Evolutionary conservation across 768 basidiomycete genomes (phyloP).

Genomic region (Leccinum sublutescens): DNA sequence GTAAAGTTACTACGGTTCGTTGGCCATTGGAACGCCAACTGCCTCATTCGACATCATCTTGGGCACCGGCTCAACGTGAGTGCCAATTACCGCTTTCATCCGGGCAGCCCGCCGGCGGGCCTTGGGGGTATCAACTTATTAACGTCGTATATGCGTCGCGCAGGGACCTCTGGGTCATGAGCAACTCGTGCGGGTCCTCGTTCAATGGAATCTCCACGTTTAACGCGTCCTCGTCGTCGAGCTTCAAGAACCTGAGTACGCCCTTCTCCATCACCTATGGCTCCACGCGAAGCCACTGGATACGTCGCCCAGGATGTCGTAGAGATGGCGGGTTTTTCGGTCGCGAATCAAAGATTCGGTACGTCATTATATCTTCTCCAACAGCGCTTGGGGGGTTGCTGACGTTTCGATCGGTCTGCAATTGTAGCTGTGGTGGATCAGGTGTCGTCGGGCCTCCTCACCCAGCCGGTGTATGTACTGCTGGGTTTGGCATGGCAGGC

Average conservation of each 20-base stretch:
- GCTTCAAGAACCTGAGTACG: slow-evolving; percentile 36
- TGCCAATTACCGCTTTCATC: not conserved
- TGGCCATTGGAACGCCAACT: slow-evolving; percentile 47
- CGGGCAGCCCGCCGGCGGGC: not conserved
- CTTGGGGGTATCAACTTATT: not conserved
- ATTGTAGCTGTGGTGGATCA: slow-evolving; percentile 38
- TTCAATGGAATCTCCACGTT: slow-evolving; percentile 33
- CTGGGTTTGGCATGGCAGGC: slow-evolving; percentile 51
- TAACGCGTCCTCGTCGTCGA: slow-evolving; percentile 34
- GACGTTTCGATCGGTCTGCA: not conserved
- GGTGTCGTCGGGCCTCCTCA: slow-evolving; percentile 35
- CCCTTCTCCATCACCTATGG: slow-evolving; percentile 48
- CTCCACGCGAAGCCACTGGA: slow-evolving; percentile 45
- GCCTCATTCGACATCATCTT: slow-evolving; percentile 49
- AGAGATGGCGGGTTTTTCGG: slow-evolving; percentile 50
- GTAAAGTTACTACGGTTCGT: slow-evolving; percentile 37
- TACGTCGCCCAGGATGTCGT: slow-evolving; percentile 46
- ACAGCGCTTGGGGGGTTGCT: not conserved
- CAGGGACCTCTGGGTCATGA: slow-evolving; percentile 53
- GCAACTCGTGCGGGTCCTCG: slow-evolving; percentile 29
- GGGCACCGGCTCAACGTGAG: slow-evolving; percentile 49
- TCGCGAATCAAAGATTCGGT: slow-evolving; percentile 47
- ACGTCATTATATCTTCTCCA: not conserved
- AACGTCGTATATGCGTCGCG: slow-evolving; percentile 11
- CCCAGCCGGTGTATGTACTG: slow-evolving; percentile 47